Conservation (phyloP, 1,139 yeast species). For the Zhuliangozyma parablackwelliae region DNA sequence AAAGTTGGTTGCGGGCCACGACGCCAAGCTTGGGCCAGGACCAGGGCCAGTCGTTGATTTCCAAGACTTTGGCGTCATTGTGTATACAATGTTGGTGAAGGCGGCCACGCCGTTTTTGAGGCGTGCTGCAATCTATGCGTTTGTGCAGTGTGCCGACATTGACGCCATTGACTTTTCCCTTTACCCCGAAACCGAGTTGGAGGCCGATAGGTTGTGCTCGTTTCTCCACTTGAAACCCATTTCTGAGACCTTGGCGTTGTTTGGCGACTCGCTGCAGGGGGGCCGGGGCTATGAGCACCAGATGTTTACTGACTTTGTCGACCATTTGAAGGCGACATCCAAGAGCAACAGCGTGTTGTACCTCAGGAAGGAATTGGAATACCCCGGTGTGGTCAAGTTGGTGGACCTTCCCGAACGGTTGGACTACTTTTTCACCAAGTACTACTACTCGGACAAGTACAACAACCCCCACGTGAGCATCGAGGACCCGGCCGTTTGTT, state of each 20-base stretch:
- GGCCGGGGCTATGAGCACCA: constrained; percentile 9
- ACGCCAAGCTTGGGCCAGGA: constrained; percentile 5
- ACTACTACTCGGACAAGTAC: constrained; percentile 44
- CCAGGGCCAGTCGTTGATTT: constrained; percentile 8
- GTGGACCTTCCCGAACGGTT: constrained; percentile 61
- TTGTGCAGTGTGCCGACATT: constrained; percentile 53
- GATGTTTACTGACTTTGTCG: constrained; percentile 19
- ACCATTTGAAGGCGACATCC: constrained; percentile 5
- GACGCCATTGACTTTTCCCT: constrained; percentile 26
- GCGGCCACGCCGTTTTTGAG: constrained; percentile 66
- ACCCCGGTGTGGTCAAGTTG: constrained; percentile 62
- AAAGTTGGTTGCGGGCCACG: constrained; percentile 7
- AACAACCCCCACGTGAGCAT: constrained; percentile 39
- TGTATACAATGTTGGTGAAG: constrained; percentile 55
- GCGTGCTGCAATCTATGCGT: constrained; percentile 56
- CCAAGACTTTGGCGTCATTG: constrained; percentile 26
- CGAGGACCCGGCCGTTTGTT: constrained; percentile 81
- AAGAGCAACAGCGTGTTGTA: constrained; percentile 8
- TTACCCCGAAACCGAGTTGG: constrained; percentile 29
- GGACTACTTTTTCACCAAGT: constrained; percentile 64
- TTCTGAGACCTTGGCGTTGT: constrained; percentile 15
- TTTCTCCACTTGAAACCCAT: constrained; percentile 48
- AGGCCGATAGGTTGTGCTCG: constrained; percentile 54
- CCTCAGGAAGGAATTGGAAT: constrained; percentile 38
- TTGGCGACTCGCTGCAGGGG: constrained; percentile 1